A percentile compares a stretch with the other conserved stretches of the same genome.
Evolutionary conservation across 768 basidiomycete species (phyloP).

Genomic region (Suillus spraguei): DNA sequence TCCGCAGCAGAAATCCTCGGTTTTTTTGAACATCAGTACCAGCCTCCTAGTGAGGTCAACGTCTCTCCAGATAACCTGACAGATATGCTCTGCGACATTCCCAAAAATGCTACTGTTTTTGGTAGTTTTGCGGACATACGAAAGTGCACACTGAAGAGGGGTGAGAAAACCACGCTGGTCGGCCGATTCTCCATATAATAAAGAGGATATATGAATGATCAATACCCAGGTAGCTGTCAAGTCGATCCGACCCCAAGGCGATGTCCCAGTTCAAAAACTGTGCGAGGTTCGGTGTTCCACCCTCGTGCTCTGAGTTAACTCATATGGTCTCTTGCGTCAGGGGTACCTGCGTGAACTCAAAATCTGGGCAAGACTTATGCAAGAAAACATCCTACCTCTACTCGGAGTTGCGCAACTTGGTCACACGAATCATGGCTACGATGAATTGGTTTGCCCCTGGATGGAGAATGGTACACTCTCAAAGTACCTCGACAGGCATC

Average conservation of each 20-base stretch:
- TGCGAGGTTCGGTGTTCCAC: background rate
- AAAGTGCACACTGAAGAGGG: constrained; percentile 17
- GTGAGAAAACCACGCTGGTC: background rate
- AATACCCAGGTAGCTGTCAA: background rate
- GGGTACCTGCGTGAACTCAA: constrained; percentile 23
- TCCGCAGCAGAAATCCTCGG: background rate
- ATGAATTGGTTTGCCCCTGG: constrained; percentile 36
- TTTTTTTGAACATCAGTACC: background rate
- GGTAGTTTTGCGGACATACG: constrained; percentile 28
- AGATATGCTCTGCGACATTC: background rate
- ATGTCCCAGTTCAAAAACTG: background rate
- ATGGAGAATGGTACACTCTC: constrained; percentile 28
- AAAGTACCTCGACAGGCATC: constrained; percentile 18
- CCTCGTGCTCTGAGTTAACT: background rate
- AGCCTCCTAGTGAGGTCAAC: background rate
- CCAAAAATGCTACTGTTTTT: fast-evolving
- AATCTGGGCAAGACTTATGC: constrained; percentile 23
- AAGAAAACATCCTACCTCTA: constrained; percentile 33
- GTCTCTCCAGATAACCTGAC: background rate
- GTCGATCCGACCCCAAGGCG: background rate
- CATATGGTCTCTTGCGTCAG: constrained; percentile 10
- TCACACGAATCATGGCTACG: constrained; percentile 14
- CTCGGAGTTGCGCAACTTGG: constrained; percentile 28
- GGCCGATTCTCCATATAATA: background rate
- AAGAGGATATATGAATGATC: background rate